Evolutionary conservation across 768 basidiomycete genomes (phyloP), one percentile per base, ranked within the genome.

Genomic region (Pleurotus salmoneostramineus): DNA sequence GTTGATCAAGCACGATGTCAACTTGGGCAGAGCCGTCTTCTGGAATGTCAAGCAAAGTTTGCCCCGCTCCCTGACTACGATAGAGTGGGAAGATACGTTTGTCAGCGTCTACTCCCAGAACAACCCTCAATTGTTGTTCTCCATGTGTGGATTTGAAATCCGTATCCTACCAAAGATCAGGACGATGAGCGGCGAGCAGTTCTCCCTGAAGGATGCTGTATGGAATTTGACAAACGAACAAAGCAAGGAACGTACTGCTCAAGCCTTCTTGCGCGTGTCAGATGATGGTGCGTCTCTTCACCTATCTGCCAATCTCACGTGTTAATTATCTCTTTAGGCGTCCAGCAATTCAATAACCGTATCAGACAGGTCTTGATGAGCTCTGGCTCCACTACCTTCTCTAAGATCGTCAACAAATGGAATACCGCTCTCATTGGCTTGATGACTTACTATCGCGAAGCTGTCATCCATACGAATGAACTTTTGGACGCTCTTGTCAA

Each of bases 11-110:
- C 97, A 99, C 72, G 97, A 99, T 69, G 97, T 98, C 73, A 98
- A 99, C 72, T 79, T 99, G 46, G 97, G 96, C 17, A 84, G 97
- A 60, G 97, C 97, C 2, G 97, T 98, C 6, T 98, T 97, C 75
- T 99, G 96, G 97, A 98, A 99, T 68, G 93, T 98, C 71, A 97
- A 98, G 76, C 95, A 98, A 72, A 92, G 92, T 64, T 72, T 99
- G 27, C 97, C 97, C 0, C 80, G 97, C 49, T 97, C 96, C 12
- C 75, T 99, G 61, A 98, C 97, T 0, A 98, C 97, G 0, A 98
- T 99, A 67, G 97, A 98, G 66, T 98, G 97, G 97, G 96, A 98
- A 61, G 95, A 98, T 68, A 95, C 95, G 0, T 95, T 95, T 66
- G 93, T 94, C 63, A 95, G 93, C 58, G 96, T 98, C 47, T 99